Conservation (phyloP, 2,329 filamentous ascomycete genomes). For the Rosellinia necatrix region DNA sequence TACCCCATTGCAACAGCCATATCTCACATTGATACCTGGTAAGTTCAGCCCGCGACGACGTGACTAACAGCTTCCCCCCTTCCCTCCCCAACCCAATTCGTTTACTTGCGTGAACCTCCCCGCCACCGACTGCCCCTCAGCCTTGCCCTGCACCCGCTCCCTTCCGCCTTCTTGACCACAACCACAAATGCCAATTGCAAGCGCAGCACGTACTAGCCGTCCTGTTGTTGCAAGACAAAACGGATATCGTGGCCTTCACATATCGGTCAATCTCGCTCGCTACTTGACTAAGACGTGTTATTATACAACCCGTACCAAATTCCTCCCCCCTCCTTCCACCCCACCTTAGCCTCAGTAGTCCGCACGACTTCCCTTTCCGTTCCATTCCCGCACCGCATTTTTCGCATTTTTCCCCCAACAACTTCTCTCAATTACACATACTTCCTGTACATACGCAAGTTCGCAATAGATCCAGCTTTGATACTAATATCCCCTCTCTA, state of each 20-base stretch:
- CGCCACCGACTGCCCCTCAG: conserved; percentile 29
- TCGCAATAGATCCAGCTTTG: not conserved
- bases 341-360: no score
- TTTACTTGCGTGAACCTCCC: conserved; percentile 13
- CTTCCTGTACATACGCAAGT: not conserved
- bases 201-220: not conserved
- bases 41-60: conserved; percentile 10
- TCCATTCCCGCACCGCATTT: no score
- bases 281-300: no score
- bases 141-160: conserved; percentile 8
- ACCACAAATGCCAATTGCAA: no score
- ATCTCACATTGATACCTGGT: conserved; percentile 19
- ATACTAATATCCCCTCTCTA: conserved; percentile 13
- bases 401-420: no score
- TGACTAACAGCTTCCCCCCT: not conserved
- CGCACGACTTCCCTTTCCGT: no score
- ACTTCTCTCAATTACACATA: not conserved
- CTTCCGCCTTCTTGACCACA: not conserved
- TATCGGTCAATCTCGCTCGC: no score
- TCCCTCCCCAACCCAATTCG: not conserved
- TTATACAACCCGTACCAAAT: no score
- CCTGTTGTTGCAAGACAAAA: not conserved
- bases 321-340: no score
- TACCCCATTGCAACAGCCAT: conserved; percentile 14
- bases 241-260: no score